Percentiles rank a stretch among this genome's conserved stretches.
phyloP scores from a whole-genome alignment of 2,329 filamentous ascomycete species.

The Chaetomiaceae sp. region DNA sequence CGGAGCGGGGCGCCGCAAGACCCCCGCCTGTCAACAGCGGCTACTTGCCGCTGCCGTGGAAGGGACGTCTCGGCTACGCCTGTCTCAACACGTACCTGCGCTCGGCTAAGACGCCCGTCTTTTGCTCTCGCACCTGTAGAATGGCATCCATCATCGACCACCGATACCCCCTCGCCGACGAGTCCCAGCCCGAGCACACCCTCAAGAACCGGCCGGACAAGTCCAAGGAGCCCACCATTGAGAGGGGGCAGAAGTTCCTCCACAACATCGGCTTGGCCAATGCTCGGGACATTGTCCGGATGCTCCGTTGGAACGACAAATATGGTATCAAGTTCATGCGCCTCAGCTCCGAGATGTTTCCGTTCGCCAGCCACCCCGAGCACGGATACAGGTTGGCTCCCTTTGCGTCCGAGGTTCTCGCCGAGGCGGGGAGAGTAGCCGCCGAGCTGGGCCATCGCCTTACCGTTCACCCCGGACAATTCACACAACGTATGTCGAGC shows the following conservation, averaged over 20 bases:
- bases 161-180: slow-evolving; percentile 73
- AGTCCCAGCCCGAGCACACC: slow-evolving; percentile 69
- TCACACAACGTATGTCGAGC: slow-evolving; percentile 59
- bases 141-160: slow-evolving; percentile 89
- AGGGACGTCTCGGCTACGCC: slow-evolving; percentile 83
- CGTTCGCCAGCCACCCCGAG: slow-evolving; percentile 83
- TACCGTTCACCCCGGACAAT: slow-evolving; percentile 88
- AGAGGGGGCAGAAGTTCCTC: slow-evolving; percentile 67
- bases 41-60: slow-evolving; percentile 84
- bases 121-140: slow-evolving; percentile 85
- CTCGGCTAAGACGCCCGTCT: slow-evolving; percentile 74
- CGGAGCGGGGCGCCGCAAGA: slow-evolving; percentile 46
- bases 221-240: slow-evolving; percentile 59
- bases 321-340: slow-evolving; percentile 92
- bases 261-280: slow-evolving; percentile 77
- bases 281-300: slow-evolving; percentile 75
- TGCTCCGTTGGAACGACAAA: slow-evolving; percentile 86
- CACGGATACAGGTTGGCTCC: slow-evolving; percentile 81
- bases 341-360: slow-evolving; percentile 93
- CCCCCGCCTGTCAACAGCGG: slow-evolving; percentile 77
- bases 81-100: slow-evolving; percentile 92
- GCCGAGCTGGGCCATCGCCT: slow-evolving; percentile 77
- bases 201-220: slow-evolving; percentile 85
- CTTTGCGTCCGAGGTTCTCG: slow-evolving; percentile 75
- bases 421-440: slow-evolving; percentile 70